Percentiles rank a stretch among this genome's conserved stretches.
These are phyloP conservation scores for Fremontodendron californicum DNA, from an alignment of 345 rosid genomes.

Conservation along the genomic window DNA sequence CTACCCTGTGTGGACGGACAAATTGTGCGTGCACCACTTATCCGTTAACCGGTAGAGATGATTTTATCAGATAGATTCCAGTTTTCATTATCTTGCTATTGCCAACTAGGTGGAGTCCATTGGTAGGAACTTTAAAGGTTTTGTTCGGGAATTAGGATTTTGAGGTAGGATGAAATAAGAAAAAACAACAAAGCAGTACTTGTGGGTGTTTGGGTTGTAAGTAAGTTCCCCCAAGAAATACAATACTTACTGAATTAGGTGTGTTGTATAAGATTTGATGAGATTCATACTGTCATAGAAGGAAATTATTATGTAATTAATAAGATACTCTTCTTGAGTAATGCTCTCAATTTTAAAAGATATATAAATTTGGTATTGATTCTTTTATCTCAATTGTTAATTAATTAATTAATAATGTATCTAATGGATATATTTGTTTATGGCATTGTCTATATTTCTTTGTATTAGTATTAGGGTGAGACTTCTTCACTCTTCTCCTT, in stretches of 20 bases:
- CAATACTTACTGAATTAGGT: slow-evolving; percentile 1
- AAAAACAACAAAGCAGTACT: not conserved
- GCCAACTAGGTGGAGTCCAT: not conserved
- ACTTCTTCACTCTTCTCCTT: too few relatives aligned
- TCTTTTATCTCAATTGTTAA: not conserved
- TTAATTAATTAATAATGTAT: too few relatives aligned
- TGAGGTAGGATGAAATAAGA: not conserved
- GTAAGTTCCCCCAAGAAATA: not conserved
- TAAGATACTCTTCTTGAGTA: too few relatives aligned
- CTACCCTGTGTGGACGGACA: not conserved
- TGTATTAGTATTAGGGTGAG: too few relatives aligned
- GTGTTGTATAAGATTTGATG: not conserved
- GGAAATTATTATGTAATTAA: not conserved
- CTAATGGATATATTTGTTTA: too few relatives aligned
- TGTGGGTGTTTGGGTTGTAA: not conserved
- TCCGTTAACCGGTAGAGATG: not conserved
- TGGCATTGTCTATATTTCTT: too few relatives aligned
- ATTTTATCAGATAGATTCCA: not conserved
- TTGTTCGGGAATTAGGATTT: not conserved
- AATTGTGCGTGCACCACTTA: not conserved
- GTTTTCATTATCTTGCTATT: not conserved
- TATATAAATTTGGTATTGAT: not conserved
- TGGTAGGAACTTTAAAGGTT: not conserved
- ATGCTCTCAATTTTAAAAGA: not conserved
- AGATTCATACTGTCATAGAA: not conserved